phyloP scores from a whole-genome alignment of 208 protist genomes.

The Leishmania tropica region DNA sequence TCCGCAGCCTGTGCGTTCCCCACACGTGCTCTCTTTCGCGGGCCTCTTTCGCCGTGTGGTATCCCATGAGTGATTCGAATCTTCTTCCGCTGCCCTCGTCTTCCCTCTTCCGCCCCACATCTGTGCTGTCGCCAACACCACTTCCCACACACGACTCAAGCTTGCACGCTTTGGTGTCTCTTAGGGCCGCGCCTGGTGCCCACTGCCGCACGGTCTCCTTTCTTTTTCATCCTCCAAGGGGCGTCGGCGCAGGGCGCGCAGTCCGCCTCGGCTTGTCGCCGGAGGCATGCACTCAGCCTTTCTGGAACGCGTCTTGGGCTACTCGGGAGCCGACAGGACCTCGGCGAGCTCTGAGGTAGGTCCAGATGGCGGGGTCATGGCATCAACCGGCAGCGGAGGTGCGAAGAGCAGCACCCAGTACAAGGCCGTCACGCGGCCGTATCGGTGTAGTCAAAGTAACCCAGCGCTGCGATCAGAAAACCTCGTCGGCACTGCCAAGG shows the following conservation, averaged over 20 bases:
- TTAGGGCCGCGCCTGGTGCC: not conserved
- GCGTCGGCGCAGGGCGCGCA: not conserved
- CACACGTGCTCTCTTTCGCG: not conserved
- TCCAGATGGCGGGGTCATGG: not conserved
- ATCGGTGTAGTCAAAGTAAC: constrained; percentile 34
- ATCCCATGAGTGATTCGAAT: not conserved
- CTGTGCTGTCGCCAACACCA: not conserved
- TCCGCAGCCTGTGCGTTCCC: not conserved
- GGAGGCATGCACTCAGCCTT: constrained; percentile 22
- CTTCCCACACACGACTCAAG: not conserved
- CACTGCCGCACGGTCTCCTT: not conserved
- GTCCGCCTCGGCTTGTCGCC: not conserved
- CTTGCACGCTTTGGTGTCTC: not conserved
- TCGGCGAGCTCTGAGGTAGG: not conserved
- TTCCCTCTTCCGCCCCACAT: not conserved
- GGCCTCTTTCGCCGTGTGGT: not conserved
- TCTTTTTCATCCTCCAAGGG: not conserved
- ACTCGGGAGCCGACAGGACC: not conserved
- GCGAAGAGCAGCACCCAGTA: constrained; percentile 20
- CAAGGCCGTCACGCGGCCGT: constrained; percentile 25
- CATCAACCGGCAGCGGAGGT: not conserved
- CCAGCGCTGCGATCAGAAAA: not conserved
- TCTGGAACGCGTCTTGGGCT: constrained; percentile 24
- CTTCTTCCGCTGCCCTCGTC: not conserved
- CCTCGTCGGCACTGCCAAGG: not conserved